Percentiles rank a stretch among this genome's conserved stretches.
Conservation (phyloP, 2,329 filamentous ascomycete species). For the Talaromyces sp. region DNA sequence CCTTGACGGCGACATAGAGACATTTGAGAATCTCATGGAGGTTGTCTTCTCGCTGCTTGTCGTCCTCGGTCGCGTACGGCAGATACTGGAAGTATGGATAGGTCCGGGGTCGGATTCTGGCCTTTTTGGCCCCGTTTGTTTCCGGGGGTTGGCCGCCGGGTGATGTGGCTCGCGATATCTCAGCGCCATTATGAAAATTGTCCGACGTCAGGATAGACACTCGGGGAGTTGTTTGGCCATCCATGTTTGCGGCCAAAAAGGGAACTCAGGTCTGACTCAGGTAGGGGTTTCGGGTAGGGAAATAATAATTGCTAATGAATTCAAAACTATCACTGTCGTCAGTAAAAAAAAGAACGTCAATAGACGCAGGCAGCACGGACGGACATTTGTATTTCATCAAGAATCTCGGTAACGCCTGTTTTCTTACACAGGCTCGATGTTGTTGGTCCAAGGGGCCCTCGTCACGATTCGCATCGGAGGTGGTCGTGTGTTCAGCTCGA, state of each 20-base stretch:
- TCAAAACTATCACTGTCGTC: background rate
- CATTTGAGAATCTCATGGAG: conserved; percentile 86
- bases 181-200: conserved; percentile 49
- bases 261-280: conserved; percentile 10
- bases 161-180: conserved; percentile 80
- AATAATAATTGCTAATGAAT: background rate
- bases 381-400: background rate
- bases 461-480: background rate
- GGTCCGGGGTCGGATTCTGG: conserved; percentile 73
- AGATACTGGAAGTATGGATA: conserved; percentile 90
- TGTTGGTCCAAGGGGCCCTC: background rate
- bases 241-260: conserved; percentile 25
- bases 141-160: conserved; percentile 57
- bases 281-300: conserved; percentile 1
- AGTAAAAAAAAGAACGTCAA: background rate
- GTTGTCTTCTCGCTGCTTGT: conserved; percentile 70
- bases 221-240: conserved; percentile 23
- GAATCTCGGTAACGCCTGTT: background rate
- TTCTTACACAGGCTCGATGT: background rate
- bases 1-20: conserved; percentile 84
- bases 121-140: conserved; percentile 54
- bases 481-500: background rate
- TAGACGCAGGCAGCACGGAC: background rate
- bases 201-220: conserved; percentile 30
- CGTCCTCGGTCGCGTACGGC: conserved; percentile 82